Base-by-base conservation (phyloP, 2,329 filamentous ascomycete species). In the Stagonosporopsis chrysanthemi region DNA sequence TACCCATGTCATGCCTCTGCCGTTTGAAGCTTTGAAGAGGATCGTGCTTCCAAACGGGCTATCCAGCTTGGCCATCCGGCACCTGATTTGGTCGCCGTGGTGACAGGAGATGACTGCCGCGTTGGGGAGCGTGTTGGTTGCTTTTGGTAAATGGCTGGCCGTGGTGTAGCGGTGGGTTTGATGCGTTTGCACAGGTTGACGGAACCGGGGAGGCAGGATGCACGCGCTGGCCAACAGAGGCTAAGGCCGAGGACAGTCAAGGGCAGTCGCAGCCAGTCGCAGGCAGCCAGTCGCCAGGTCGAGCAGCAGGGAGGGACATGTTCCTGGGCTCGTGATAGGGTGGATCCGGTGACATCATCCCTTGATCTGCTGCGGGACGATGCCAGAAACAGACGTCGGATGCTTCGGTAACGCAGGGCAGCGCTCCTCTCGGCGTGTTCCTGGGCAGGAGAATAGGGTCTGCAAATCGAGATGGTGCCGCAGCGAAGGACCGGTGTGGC, bases 381-480 rank as follows among this genome's bases (percentile, higher is more conserved):
- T 39, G n/a, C 43, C 31, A 39, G 33, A 48, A 43, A 24, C 17
- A 36, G 38, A 17, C 19, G 26, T 35, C 54, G 54, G 54, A 52
- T 28, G 43, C 38, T 47, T 43, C 54, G 54, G 54, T 17, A 48
- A 46, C n/a, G 33, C 23, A 43, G 43, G 38, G 36, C 43, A 48
- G 36, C 17, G 17, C 29, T 49, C 54, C 40, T 52, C 31, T 57
- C 54, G 54, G 54, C 49, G 44, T 52, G 48, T 48, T 57, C 54
- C 48, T 57, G 48, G 43, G 12, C 8, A 22, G 45, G 8, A 44
- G 38, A 29, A 41, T 31, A 49, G 43, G 48, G 39, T 44, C 38
- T 35, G 19, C 42, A 35, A 19, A 47, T 56, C 48, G 54, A 48
- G 43, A 57, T 49, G 43, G 38, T 38, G 31, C 29, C n/a, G 44